Evolutionary conservation across 2,329 filamentous ascomycete species (phyloP), one percentile per base, ranked within the genome.

Genomic region (Aureobasidium sp.): DNA sequence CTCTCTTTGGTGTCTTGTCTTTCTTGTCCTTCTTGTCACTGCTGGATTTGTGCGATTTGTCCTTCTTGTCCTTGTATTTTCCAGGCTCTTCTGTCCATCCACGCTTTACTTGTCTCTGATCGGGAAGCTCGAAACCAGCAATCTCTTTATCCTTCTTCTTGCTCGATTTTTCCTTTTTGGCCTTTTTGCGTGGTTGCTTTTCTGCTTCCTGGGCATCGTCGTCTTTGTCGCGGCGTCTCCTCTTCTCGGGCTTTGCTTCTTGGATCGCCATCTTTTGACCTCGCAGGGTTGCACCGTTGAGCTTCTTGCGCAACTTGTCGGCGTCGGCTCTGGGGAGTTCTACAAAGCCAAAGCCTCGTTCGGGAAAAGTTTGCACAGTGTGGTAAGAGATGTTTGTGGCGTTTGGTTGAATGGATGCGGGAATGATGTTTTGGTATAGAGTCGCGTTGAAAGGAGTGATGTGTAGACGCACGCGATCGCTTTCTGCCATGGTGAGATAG

Each of bases 351-450:
- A 91, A 99, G 59, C 84, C 87, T 72, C 85, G 88, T 67, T 99
- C 94, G 15, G 93, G 93, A 66, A 96, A 96, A 0, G 92, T 92
- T 71, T 91, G 84, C 67, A 97, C 77, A 5, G 81, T 80, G 75
- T 97, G 93, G 76, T 88, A 97, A n/a, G 92, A 96, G 59, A 97
- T 84, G 71, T 92, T 90, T 65, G 85, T 85, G 24, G 90, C 90
- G 50, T 79, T 78, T 15, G 85, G 80, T 39, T 85, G 83, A 15
- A 90, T 71, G 0, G 87, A 82, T 0, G 87, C 79, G 26, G 90
- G 86, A 52, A 99, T 75, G 64, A 95, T 84, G 53, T 87, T 80
- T 62, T 84, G 82, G 62, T 94, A 79, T 20, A 97, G 83, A 8
- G 87, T 84, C 43, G 87, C 79, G 69, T 87, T 91, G 68, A 99